Evolutionary conservation across 1,139 yeast genomes (phyloP).

Genomic region (Kodamaea alishanica): DNA sequence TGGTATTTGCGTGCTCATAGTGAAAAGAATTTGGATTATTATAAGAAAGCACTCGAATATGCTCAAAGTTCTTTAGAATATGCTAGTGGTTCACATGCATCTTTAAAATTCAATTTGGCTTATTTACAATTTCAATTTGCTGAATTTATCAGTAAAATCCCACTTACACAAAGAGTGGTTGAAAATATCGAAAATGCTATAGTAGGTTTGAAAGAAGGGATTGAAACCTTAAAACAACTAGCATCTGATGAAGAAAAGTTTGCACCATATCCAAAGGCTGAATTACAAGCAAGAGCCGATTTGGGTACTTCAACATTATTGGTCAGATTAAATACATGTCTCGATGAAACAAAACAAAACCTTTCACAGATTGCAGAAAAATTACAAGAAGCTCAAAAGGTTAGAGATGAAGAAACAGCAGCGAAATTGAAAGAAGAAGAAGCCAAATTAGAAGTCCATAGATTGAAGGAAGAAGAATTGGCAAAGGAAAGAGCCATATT

Average conservation of each 20-base stretch:
- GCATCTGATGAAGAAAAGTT: slow-evolving; percentile 49
- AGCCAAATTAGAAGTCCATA: slow-evolving; percentile 39
- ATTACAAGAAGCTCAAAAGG: slow-evolving; percentile 68
- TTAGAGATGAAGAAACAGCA: slow-evolving; percentile 57
- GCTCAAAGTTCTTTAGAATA: slow-evolving; percentile 54
- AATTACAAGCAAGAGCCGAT: slow-evolving; percentile 77
- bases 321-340: slow-evolving; percentile 64
- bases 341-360: slow-evolving; percentile 69
- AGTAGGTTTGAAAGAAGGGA: slow-evolving; percentile 59
- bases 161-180: slow-evolving; percentile 56
- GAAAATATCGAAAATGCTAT: slow-evolving; percentile 60
- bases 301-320: slow-evolving; percentile 77
- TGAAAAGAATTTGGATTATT: slow-evolving; percentile 61
- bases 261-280: slow-evolving; percentile 75
- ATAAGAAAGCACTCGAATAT: slow-evolving; percentile 59
- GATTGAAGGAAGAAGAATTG: slow-evolving; percentile 48
- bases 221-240: slow-evolving; percentile 56
- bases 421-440: slow-evolving; percentile 35
- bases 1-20: slow-evolving; percentile 81
- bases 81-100: slow-evolving; percentile 34
- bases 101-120: slow-evolving; percentile 75
- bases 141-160: slow-evolving; percentile 67
- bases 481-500: slow-evolving; percentile 66
- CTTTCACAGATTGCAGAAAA: slow-evolving; percentile 57
- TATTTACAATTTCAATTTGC: slow-evolving; percentile 85